Base-by-base conservation (phyloP, 768 basidiomycete species). In the Pleurotus eryngii region DNA sequence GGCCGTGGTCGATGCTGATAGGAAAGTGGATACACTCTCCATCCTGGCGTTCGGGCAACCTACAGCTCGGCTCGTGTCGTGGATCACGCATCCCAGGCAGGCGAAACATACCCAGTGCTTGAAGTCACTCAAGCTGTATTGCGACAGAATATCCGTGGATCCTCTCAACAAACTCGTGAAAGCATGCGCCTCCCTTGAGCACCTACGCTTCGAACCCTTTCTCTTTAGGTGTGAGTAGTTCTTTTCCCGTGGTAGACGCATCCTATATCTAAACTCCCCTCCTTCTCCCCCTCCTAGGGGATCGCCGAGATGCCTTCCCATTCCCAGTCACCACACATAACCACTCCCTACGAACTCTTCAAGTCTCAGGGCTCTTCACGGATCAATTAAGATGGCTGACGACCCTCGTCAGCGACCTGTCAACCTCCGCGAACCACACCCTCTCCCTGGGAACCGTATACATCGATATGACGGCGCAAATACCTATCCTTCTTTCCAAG, bases 401-500 rank as follows among this genome's bases (percentile, higher is more conserved):
- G 15, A 3, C 1, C 7, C 5, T 26, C 17, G 46, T 20, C 17
- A 15, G 14, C 2, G 18, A 24, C 2, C 5, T 50, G 15, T 35
- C 49, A 15, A 15, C n/a, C 12, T 27, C 49, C 49, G 42, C 20
- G n/a, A n/a, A n/a, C 15, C 42, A n/a, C 20, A 15, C 49, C 17
- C 49, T 30, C 2, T 30, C 30, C 9, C 11, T 35, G 15, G 26
- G 9, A 24, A 27, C 49, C 11, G 30, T 50, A 3, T 5, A 50
- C 27, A 35, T 50, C 49, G 49, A 17, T 20, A 50, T 50, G 49
- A 27, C 49, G n/a, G 49, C 49, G 14, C 49, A 50, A 27, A 27
- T 50, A 17, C 49, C 49, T 15, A 30, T 50, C 11, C 27, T 50
- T 20, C n/a, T 50, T 11, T 50, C 49, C 26, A 50, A 35, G 11